Conservation (phyloP, 2,329 filamentous ascomycete genomes). For the Monilinia vaccinii-corymbosi region DNA sequence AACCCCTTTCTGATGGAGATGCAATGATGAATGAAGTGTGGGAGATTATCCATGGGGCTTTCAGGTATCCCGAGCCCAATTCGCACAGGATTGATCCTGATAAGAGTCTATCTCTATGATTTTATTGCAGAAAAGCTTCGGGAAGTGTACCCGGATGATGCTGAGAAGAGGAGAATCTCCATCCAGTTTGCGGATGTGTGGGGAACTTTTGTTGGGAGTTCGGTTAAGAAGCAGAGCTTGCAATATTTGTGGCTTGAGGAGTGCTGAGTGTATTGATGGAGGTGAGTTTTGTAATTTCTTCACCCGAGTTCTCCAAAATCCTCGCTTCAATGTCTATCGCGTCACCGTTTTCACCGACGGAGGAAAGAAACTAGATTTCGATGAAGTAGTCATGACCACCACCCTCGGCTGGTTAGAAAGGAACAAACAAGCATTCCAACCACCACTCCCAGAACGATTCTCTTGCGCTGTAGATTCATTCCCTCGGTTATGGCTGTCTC, state of each 20-base stretch:
- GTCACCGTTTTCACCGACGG: slow-evolving; percentile 16
- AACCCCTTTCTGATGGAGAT: slow-evolving; percentile 29
- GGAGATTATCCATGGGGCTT: slow-evolving; percentile 44
- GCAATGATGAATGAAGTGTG: slow-evolving; percentile 36
- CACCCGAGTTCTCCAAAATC: no score
- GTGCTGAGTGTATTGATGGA: slow-evolving; percentile 47
- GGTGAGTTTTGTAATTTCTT: slow-evolving; percentile 21
- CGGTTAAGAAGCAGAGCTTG: slow-evolving; percentile 41
- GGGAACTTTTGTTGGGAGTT: slow-evolving; percentile 45
- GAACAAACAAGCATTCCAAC: slow-evolving; percentile 35
- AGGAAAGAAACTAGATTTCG: slow-evolving; percentile 23
- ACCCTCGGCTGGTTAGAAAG: slow-evolving; percentile 42
- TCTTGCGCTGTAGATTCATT: slow-evolving; percentile 36
- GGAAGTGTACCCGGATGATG: slow-evolving; percentile 31
- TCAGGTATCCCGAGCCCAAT: slow-evolving; percentile 43
- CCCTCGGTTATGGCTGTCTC: slow-evolving; percentile 39
- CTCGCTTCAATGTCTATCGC: neutral
- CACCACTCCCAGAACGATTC: slow-evolving; percentile 35
- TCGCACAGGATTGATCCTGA: slow-evolving; percentile 38
- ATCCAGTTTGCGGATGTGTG: slow-evolving; percentile 35
- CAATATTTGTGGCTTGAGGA: slow-evolving; percentile 51
- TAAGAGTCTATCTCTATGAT: slow-evolving; percentile 41
- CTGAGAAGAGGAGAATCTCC: slow-evolving; percentile 31
- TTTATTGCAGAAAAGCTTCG: slow-evolving; percentile 43
- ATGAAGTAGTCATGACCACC: slow-evolving; percentile 40